Evolutionary conservation across 2,329 filamentous ascomycete genomes (phyloP).

Genomic region (Cladosporium colombiae): DNA sequence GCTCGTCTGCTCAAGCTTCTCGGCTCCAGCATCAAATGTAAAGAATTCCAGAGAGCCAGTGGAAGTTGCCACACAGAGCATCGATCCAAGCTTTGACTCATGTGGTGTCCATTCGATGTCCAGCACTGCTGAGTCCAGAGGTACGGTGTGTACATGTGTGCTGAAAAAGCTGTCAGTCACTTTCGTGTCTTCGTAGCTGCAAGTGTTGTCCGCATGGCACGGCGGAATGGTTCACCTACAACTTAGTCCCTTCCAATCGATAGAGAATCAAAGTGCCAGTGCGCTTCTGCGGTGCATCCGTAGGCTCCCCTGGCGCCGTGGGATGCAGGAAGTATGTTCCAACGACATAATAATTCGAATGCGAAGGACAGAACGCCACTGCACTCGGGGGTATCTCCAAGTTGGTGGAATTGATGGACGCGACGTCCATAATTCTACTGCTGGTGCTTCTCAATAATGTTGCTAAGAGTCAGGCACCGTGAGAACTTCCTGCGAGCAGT

Average conservation of each 20-base stretch:
- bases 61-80: conserved; percentile 76
- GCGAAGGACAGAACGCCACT: conserved; percentile 68
- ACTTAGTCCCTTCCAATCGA: conserved; percentile 50
- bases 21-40: conserved; percentile 22
- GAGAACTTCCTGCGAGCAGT: neutral
- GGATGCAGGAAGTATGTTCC: conserved; percentile 79
- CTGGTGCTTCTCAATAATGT: neutral
- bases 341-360: conserved; percentile 69
- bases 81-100: conserved; percentile 37
- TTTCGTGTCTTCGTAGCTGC: neutral
- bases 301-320: conserved; percentile 24
- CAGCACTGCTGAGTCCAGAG: conserved; percentile 72
- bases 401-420: conserved; percentile 46
- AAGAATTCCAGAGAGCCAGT: conserved; percentile 71
- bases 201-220: neutral
- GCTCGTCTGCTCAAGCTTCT: conserved; percentile 40
- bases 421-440: conserved; percentile 20
- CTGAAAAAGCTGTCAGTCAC: neutral
- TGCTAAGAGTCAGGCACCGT: neutral
- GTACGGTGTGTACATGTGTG: conserved; percentile 45
- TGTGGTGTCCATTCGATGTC: conserved; percentile 78
- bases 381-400: conserved; percentile 74
- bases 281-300: conserved; percentile 43
- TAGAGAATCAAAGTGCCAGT: conserved; percentile 75
- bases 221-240: conserved; percentile 53